phyloP scores from a whole-genome alignment of 148 eudicot genomes.

The Linanthus parryae region DNA sequence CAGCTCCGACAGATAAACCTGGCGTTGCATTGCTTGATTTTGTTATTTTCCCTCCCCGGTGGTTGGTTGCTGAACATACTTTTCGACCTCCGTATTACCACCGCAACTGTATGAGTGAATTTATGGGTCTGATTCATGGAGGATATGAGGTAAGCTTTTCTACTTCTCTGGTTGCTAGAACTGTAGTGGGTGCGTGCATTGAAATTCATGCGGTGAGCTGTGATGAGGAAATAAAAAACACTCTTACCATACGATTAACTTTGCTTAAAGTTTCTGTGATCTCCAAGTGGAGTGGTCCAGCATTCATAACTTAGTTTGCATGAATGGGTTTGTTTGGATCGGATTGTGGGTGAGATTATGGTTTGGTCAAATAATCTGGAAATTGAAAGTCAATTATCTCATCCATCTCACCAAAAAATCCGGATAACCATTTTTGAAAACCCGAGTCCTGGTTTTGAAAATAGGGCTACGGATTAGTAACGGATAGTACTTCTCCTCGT shows the following conservation, averaged over 20 bases:
- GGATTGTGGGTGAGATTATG: neutral
- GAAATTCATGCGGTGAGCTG: too few relatives aligned
- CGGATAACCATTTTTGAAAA: too few relatives aligned
- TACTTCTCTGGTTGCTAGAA: neutral
- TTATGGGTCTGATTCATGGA: constrained; percentile 93
- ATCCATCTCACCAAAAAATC: too few relatives aligned
- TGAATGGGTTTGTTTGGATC: too few relatives aligned
- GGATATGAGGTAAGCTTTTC: constrained; percentile 69
- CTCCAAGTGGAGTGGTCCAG: neutral
- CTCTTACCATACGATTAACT: neutral
- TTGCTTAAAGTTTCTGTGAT: neutral
- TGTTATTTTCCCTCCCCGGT: constrained; percentile 94
- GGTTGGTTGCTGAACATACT: constrained; percentile 99
- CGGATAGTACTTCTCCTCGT: too few relatives aligned
- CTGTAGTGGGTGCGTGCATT: neutral
- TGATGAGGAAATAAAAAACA: neutral
- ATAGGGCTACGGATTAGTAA: too few relatives aligned
- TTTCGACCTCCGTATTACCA: constrained; percentile 98
- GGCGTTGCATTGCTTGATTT: constrained; percentile 98
- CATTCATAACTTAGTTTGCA: neutral
- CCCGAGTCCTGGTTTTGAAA: too few relatives aligned
- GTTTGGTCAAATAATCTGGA: neutral
- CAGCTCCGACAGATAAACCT: constrained; percentile 95
- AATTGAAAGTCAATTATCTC: too few relatives aligned
- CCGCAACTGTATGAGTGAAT: constrained; percentile 99